Evolutionary conservation across 306 rosid species (phyloP), one percentile per base, ranked within the genome.

Genomic region (Pyrus communis): DNA sequence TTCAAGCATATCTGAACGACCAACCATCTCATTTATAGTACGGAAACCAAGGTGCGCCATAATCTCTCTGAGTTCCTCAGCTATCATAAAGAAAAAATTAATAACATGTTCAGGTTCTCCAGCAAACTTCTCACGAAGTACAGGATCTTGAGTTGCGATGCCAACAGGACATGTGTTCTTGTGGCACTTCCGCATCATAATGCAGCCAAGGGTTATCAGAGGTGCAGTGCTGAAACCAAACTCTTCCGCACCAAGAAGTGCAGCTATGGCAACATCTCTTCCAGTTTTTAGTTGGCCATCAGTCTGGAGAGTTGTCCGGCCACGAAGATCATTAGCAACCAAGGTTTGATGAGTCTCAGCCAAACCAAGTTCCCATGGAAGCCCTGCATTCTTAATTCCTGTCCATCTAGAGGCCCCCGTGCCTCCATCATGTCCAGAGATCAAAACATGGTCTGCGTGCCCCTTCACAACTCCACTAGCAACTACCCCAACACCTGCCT

Each of bases 401-500:
- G 99, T 96, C 99, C 99, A 96, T 88, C 99, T 91, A 59, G 99
- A 96, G 64, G 99, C 99, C 71, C 99, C 99, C 22, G 99, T 96
- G 27, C 99, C 99, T 82, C 99, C 99, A 84, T 96, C 99, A 55
- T 96, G 99, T 70, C 99, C 99, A 1, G 99, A 86, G 83, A 96
- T 92, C 87, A 96, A 78, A 61, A 96, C 97, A 86, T 96, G 99
- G 75, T 96, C 99, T 0, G 99, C 99, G 62, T 96, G 99, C 65
- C 98, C 99, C 84, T 96, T 96, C 58, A 96, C 99, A 84, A 96
- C 99, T 82, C 99, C 99, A 82, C 99, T 96, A 58, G 99, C 99
- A 84, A 96, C 86, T n/a, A 96, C 89, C 18, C 99, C 99, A 10
- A 96, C 99, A 75, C 99, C 99, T 81, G 91, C 99, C 85, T 96